Base-by-base conservation (phyloP, 164 flowering plant species). In the Magnolia changhungtana region DNA sequence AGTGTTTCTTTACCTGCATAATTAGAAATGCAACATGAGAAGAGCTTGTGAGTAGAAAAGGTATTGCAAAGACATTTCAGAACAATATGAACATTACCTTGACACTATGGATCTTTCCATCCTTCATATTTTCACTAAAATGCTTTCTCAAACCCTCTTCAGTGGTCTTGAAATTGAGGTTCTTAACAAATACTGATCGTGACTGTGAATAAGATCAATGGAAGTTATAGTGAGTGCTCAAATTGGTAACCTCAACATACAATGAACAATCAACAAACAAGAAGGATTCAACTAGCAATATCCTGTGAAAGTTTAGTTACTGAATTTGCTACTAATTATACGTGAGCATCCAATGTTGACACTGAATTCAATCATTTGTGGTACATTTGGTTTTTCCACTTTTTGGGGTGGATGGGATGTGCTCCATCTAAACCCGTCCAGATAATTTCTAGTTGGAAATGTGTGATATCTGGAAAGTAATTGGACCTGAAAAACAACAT, bases 151-250 rank as follows among this genome's bases (percentile, higher is more conserved):
- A 81, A 81, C 77, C 75, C 82, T 92, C 98, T 70, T 90, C 97
- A 50, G 88, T 71, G 19, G 98, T 93, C 86, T 85, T 93, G 81
- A 94, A 94, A 83, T 90, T 94, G 69, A 96, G 86, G 80, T 96
- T 94, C 89, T 93, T 94, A 71, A 96, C 93, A 84, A 77, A 92
- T 31, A 94, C 78, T 23, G 98, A 90, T 27, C 95, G 90, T 7
- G 98, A 91, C 99, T 96, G 94, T 27, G n/a, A 65, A 37, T 72
- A 80, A 37, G 50, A 71, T 19, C 45, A 78, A 11, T 16, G 18
- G 61, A 78, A 70, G 50, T 37, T 23, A 58, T 8, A 45, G 13
- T 58, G 31, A 77, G 58, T 50, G 63, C 10, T 69, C 67, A 77
- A 73, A 63, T 50, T 70, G 55, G 72, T 8, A 50, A 19, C 49